Evolutionary conservation across 2,329 filamentous ascomycete species (phyloP), one percentile per base, ranked within the genome.

Genomic region (Gaeumannomyces tritici): DNA sequence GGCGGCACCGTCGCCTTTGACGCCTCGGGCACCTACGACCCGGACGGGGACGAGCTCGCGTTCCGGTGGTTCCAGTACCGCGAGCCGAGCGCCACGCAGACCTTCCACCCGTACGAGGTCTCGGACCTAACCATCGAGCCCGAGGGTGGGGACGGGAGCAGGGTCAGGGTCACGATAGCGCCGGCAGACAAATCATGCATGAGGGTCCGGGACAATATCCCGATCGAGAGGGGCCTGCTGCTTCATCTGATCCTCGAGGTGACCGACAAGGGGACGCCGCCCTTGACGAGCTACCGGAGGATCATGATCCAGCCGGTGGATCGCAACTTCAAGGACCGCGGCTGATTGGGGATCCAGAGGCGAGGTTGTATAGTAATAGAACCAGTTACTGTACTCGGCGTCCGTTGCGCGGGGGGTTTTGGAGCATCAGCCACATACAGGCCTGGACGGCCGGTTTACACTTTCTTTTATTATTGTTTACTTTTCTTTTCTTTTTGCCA

Each of bases 221-320:
- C 62, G 24, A 51, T 66, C 12, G 59, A 47, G 18, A 61, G 51
- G 27, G 59, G 59, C n/a, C 59, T 51, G 27, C 64, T 75, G 55
- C 70, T 81, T 64, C 80, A 82, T 69, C 64, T 82, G 56, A 76
- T 83, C 31, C 71, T 83, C 1, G 76, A 81, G 64, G 79, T 82
- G 4, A 76, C 70, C 15, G 76, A 80, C 62, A 68, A 71, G n/a
- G 80, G 79, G 1, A 70, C 69, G 4, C 77, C 76, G 26, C 69
- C 71, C 8, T 67, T 83, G 66, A 80, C 77, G 55, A 78, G 72
- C 57, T 83, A 83, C 69, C 73, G 76, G 60, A 69, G 80, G n/a
- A 71, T 82, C 26, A 63, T 76, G 7, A 70, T 76, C 31, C 71
- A 75, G 64, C 35, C 35, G 11, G 35, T 42, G 15, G 35, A 42